A percentile compares a stretch with the other conserved stretches of the same genome.
phyloP scores from a whole-genome alignment of 192 early-diverging fungal species.

The Linnemannia elongata region DNA sequence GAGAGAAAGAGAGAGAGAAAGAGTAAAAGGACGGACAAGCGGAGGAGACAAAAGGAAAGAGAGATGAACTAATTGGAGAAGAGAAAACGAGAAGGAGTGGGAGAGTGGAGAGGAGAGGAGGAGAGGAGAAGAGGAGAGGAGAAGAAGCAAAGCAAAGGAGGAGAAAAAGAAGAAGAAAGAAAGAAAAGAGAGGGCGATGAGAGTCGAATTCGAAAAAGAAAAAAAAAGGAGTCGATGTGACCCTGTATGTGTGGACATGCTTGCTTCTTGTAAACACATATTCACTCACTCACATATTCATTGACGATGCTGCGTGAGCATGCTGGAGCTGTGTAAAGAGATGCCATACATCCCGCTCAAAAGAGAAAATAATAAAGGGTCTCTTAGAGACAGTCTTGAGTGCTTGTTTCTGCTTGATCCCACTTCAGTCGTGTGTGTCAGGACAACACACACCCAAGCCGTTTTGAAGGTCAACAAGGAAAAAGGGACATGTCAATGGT shows the following conservation, averaged over 20 bases:
- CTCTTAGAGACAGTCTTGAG: too few relatives aligned
- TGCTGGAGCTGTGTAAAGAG: too few relatives aligned
- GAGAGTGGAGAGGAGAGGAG: background rate
- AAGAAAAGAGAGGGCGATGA: background rate
- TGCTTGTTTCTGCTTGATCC: too few relatives aligned
- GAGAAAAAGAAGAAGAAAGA: background rate
- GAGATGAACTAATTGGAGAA: background rate
- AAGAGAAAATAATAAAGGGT: too few relatives aligned
- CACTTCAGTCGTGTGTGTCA: too few relatives aligned
- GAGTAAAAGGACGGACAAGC: background rate
- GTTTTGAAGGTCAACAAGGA: background rate
- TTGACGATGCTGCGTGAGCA: too few relatives aligned
- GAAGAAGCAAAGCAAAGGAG: background rate
- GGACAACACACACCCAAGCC: background rate
- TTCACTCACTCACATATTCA: background rate
- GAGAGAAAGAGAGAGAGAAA: background rate
- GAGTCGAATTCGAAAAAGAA: background rate
- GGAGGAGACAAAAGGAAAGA: slow-evolving; percentile 1
- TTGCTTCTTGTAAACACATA: too few relatives aligned
- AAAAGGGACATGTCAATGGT: background rate
- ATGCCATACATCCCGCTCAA: too few relatives aligned
- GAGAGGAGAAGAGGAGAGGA: background rate
- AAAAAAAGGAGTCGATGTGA: background rate
- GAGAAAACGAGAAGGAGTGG: background rate
- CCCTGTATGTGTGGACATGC: background rate